Evolutionary conservation across 345 rosid genomes (phyloP), one percentile per base, ranked within the genome.

Genomic region (Salix udensis): DNA sequence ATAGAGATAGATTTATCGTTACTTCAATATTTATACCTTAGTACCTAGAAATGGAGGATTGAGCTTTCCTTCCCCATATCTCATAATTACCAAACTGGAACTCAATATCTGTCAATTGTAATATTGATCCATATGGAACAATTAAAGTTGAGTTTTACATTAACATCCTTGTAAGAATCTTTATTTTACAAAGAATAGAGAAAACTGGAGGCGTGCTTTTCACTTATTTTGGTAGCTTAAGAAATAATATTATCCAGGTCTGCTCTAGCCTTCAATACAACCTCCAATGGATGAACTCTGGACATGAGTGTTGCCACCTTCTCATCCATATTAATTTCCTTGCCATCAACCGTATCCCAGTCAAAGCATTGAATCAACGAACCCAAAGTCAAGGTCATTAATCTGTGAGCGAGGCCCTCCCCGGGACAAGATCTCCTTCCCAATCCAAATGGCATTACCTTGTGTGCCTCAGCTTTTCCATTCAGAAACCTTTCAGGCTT

Each of bases 391-490:
- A 76, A 61, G 28, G 72, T 68, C 12, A 76, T 23, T n/a, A 76
- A 58, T 10, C 73, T 65, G 19, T 61, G 28, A 14, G 74, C 74
- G 21, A 76, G 42, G 34, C 61, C 74, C 68, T 58, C 67, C 12
- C 79, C 74, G 14, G 79, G 79, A 46, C 79, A 76, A 12, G 79
- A 66, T 66, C 74, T 69, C 26, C 74, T 60, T 18, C 79, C 79
- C 1, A 58, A 5, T 16, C 86, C 86, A 23, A 84, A 83, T 5
- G 86, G 73, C 37, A 81, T 4, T 23, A 50, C 16, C 19, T 72
- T 66, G n/a, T 34, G 16, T 0, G 37, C 40, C 16, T 66, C 81
- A 8, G 7, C 7, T n/a, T 37, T 23, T 65, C 36, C 76, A 2
- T 21, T 12, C 31, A 66, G 72, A 52, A 72, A 78, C 36, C 81